phyloP scores from a whole-genome alignment of 1,139 yeast genomes.

The Pichia sp. region DNA sequence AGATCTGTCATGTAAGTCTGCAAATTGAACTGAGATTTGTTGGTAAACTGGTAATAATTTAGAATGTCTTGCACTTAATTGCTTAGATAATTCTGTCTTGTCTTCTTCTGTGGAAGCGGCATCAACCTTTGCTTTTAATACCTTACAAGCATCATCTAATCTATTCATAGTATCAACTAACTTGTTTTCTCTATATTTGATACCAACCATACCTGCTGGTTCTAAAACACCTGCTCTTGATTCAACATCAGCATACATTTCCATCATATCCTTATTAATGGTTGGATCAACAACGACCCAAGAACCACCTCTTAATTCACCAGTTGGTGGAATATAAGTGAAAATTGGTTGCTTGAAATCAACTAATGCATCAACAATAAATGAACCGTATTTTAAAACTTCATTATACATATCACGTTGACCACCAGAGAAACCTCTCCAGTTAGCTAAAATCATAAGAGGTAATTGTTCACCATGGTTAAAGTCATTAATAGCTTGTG shows the following conservation, averaged over 20 bases:
- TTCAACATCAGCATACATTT: constrained; percentile 95
- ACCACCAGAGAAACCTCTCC: constrained; percentile 99
- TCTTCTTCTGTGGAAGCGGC: constrained; percentile 56
- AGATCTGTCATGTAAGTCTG: constrained; percentile 94
- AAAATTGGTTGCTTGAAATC: constrained; percentile 95
- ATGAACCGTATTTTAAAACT: constrained; percentile 93
- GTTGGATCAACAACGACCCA: constrained; percentile 99
- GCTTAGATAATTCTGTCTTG: constrained; percentile 54
- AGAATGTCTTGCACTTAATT: constrained; percentile 74
- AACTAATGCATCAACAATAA: constrained; percentile 92
- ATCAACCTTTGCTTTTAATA: constrained; percentile 54
- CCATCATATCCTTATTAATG: constrained; percentile 95
- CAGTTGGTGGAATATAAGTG: constrained; percentile 95
- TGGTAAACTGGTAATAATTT: constrained; percentile 79
- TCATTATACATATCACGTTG: constrained; percentile 99
- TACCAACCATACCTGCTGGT: constrained; percentile 99
- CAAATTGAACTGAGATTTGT: constrained; percentile 92
- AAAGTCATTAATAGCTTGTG: constrained; percentile 96
- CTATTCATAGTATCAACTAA: constrained; percentile 84
- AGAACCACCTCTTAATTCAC: constrained; percentile 98
- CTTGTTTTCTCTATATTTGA: constrained; percentile 92
- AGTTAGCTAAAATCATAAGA: constrained; percentile 93
- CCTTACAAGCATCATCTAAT: constrained; percentile 70
- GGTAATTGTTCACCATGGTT: constrained; percentile 97
- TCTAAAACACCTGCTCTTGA: constrained; percentile 98